phyloP scores from a whole-genome alignment of 257 asterid genomes.

The Ligustrum vulgare region DNA sequence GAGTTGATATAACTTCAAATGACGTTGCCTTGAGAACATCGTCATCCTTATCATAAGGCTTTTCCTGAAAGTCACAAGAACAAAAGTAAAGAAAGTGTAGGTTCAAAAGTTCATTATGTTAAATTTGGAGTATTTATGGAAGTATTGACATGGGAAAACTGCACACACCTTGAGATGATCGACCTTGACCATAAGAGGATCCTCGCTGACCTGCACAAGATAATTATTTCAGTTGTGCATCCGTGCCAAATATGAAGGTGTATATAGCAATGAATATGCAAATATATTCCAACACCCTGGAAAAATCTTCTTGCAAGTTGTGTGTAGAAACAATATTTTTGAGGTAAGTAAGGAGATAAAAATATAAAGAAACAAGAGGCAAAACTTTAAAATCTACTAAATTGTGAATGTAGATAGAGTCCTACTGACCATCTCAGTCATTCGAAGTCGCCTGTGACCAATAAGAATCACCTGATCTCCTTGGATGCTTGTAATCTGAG shows the following conservation, averaged over 20 bases:
- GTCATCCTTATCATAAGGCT: constrained; percentile 80
- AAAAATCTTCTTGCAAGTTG: constrained; percentile 5
- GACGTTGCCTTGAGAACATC: constrained; percentile 92
- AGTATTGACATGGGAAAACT: constrained; percentile 4
- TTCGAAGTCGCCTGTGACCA: constrained; percentile 92
- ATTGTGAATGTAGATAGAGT: not conserved
- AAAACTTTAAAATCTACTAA: not conserved
- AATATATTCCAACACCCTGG: not conserved
- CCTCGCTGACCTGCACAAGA: constrained; percentile 84
- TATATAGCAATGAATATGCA: not conserved
- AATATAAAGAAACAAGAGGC: not conserved
- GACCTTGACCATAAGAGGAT: constrained; percentile 90
- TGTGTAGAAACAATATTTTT: not conserved
- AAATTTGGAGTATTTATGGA: constrained; percentile 8
- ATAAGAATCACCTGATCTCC: constrained; percentile 93
- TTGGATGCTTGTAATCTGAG: constrained; percentile 85
- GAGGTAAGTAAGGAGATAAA: not conserved
- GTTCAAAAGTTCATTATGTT: constrained; percentile 2
- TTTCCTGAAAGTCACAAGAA: constrained; percentile 56
- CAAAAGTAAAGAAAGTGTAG: constrained; percentile 13
- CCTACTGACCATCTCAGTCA: constrained; percentile 84
- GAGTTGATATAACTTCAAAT: constrained; percentile 91
- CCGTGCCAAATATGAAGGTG: constrained; percentile 21
- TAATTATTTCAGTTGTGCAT: constrained; percentile 29
- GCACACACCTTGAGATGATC: constrained; percentile 89